Evolutionary conservation across 2,329 filamentous ascomycete species (phyloP).

Genomic region (Atkinsonella hypoxylon): DNA sequence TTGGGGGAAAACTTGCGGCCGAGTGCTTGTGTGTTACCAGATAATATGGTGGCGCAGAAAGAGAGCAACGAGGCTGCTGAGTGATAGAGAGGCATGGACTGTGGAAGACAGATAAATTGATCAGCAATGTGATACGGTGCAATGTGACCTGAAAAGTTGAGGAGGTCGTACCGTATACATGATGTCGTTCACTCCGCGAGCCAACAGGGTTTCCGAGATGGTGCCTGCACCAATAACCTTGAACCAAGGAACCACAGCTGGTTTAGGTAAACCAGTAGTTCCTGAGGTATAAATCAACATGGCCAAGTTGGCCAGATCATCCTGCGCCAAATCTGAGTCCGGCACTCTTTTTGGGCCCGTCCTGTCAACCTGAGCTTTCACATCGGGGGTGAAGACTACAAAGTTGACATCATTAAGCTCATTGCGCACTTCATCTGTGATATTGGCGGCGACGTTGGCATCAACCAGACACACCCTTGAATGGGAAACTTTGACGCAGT

Average conservation of each 20-base stretch:
- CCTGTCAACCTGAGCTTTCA: slow-evolving; percentile 41
- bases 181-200: slow-evolving; percentile 49
- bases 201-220: slow-evolving; percentile 33
- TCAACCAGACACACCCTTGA: slow-evolving; percentile 61
- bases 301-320: slow-evolving; percentile 44
- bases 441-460: slow-evolving; percentile 38
- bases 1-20: slow-evolving; percentile 68
- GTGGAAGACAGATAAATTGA: background rate
- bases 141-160: background rate
- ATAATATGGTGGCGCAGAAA: slow-evolving; percentile 46
- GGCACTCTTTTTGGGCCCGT: slow-evolving; percentile 43
- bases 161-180: slow-evolving; percentile 55
- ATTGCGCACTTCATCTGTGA: slow-evolving; percentile 45
- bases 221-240: slow-evolving; percentile 43
- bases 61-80: slow-evolving; percentile 64
- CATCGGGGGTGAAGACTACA: slow-evolving; percentile 46
- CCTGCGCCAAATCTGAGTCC: slow-evolving; percentile 41
- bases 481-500: slow-evolving; percentile 60
- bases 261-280: slow-evolving; percentile 75
- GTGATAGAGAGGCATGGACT: slow-evolving; percentile 83
- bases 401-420: slow-evolving; percentile 42
- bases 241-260: slow-evolving; percentile 62
- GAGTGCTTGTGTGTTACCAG: slow-evolving; percentile 55
- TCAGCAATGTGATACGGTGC: background rate
- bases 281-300: slow-evolving; percentile 77